A percentile compares a stretch with the other conserved stretches of the same genome.
Conservation (phyloP, 2,329 filamentous ascomycete genomes). For the Cladosporium sp. region DNA sequence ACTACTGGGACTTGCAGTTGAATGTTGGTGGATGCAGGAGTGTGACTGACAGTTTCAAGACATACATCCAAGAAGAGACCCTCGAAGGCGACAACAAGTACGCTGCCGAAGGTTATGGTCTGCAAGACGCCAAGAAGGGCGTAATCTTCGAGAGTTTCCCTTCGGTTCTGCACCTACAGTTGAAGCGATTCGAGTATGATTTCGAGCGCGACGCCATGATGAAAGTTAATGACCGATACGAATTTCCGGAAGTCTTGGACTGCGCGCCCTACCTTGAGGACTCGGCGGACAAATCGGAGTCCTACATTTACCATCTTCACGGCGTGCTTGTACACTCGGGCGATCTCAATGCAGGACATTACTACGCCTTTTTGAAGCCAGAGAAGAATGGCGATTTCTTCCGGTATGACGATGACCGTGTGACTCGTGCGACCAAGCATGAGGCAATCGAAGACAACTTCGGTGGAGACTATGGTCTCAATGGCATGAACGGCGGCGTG, state of each 20-base stretch:
- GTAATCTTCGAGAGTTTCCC: constrained; percentile 97
- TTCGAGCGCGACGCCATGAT: constrained; percentile 96
- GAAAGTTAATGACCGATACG: constrained; percentile 94
- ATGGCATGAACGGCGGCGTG: constrained; percentile 57
- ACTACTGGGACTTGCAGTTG: constrained; percentile 98
- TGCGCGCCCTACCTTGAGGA: constrained; percentile 84
- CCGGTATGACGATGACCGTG: constrained; percentile 95
- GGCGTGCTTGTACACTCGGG: constrained; percentile 95
- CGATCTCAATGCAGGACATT: constrained; percentile 95
- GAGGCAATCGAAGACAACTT: constrained; percentile 97
- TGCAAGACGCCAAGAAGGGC: constrained; percentile 96
- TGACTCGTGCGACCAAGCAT: constrained; percentile 87
- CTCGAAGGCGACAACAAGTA: constrained; percentile 99
- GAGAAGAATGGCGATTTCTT: constrained; percentile 93
- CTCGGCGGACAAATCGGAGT: constrained; percentile 81
- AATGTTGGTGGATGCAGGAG: constrained; percentile 95
- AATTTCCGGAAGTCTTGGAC: constrained; percentile 82
- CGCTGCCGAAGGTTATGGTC: constrained; percentile 84
- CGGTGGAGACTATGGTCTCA: constrained; percentile 73
- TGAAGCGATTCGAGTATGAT: constrained; percentile 98
- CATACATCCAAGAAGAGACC: constrained; percentile 95
- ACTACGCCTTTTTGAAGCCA: constrained; percentile 96
- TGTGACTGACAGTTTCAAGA: constrained; percentile 89
- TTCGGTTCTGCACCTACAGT: constrained; percentile 87
- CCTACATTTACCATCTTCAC: constrained; percentile 90